Base-by-base conservation (phyloP, 225 moss, liverwort and hornwort genomes). In the Marchantia paleacea region DNA sequence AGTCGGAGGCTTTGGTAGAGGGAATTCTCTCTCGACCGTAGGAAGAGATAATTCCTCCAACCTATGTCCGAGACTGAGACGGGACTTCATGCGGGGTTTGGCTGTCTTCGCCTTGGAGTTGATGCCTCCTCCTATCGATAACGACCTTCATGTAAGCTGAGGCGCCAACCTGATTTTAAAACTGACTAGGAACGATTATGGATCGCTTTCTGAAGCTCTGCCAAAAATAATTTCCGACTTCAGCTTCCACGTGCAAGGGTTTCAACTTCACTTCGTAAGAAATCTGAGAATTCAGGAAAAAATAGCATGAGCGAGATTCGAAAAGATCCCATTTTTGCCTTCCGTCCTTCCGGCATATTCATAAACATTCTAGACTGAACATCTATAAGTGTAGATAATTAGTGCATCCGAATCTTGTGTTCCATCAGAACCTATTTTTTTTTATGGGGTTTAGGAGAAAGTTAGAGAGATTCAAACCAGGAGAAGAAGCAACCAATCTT, bases 41-140 rank as follows among this genome's bases (percentile, higher is more conserved):
- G 16, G 18, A 28, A 53, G 53, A 28, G 24, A 53, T 7, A 5
- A 18, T 28, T 25, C 15, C 12, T 22, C 51, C n/a, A 1, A 24
- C 72, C 74, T 28, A 13, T 55, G 54, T 6, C 74, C 53, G 55
- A 55, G 54, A 16, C 8, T 51, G 74, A 55, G 74, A 15, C 16
- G 54, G 16, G 28, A 30, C n/a, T 52, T n/a, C 15, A 74, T 10
- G 25, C 74, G 24, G 55, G 13, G 52, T 52, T 51, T 53, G 12
- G 73, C 52, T n/a, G 74, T 52, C 3, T 62, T 16, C 7, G 31
- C 76, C 39, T 60, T 77, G 61, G 77, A 77, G 54, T 89, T 89
- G 47, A 81, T 92, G 73, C 85, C 80, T 11, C 96, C 96, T 73
- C 96, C 96, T 14, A 97, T 93, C 69, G 93, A 93, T 88, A 88